Evolutionary conservation across 495 filamentous ascomycete species (phyloP).

Genomic region (Penicillium herquei): DNA sequence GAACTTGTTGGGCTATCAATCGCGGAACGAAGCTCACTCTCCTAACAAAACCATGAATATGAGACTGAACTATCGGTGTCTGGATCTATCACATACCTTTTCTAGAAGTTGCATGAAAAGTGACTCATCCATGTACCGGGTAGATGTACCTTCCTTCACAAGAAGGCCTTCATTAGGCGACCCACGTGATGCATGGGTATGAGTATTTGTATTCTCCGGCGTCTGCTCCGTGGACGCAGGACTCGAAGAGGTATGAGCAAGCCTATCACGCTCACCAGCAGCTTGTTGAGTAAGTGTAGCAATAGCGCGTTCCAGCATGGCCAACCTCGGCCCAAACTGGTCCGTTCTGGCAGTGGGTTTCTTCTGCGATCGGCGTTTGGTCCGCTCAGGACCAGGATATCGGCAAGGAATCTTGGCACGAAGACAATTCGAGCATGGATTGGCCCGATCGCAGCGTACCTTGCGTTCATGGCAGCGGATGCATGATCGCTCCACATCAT

Average conservation of each 20-base stretch:
- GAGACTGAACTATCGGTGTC: too few species aligned
- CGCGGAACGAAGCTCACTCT: too few species aligned
- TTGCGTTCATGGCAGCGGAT: conserved; percentile 36
- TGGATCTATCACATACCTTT: too few species aligned
- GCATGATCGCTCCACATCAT: conserved; percentile 32
- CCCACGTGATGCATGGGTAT: too few species aligned
- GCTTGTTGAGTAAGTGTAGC: not conserved
- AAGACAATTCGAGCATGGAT: conserved; percentile 29
- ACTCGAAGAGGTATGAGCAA: not conserved
- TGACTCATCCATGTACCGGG: too few species aligned
- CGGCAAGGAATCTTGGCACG: conserved; percentile 20
- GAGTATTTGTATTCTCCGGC: not conserved
- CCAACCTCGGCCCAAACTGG: not conserved
- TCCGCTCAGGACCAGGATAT: conserved; percentile 28
- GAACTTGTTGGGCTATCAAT: too few species aligned
- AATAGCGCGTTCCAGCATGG: not conserved
- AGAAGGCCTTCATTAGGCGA: too few species aligned
- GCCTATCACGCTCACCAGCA: not conserved
- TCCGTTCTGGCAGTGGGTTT: not conserved
- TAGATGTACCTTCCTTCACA: too few species aligned
- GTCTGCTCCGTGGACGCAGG: not conserved
- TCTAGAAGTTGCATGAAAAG: too few species aligned
- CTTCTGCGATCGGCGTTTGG: conserved; percentile 19
- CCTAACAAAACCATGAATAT: too few species aligned
- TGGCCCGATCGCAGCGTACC: conserved; percentile 31